Conservation (phyloP, 1,284 basidiomycete genomes). For the Cystobasidium slooffiae region DNA sequence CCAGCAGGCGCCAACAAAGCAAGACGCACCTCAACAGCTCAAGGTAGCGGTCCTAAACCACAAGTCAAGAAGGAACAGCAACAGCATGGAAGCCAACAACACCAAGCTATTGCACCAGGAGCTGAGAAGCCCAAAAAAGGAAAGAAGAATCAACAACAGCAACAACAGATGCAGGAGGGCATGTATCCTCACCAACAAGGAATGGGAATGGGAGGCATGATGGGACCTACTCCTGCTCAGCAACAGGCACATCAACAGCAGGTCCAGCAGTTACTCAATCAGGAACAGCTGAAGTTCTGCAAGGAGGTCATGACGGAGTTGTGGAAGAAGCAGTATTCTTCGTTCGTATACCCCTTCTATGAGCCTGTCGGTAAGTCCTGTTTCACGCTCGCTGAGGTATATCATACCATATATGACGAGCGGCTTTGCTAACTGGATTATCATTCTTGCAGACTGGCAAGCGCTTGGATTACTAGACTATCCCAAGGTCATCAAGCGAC, state of each 20-base stretch:
- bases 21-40: slow-evolving; percentile 23
- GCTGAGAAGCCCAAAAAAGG: slow-evolving; percentile 25
- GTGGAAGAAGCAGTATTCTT: slow-evolving; percentile 75
- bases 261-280: slow-evolving; percentile 26
- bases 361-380: slow-evolving; percentile 79
- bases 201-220: slow-evolving; percentile 12
- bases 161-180: not conserved
- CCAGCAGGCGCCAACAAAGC: slow-evolving; percentile 10
- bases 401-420: too few relatives aligned
- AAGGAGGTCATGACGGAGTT: slow-evolving; percentile 76
- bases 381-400: not conserved
- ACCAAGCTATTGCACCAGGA: not conserved
- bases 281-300: slow-evolving; percentile 84
- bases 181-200: slow-evolving; percentile 24
- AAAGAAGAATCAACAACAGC: slow-evolving; percentile 25
- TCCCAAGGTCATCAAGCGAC: slow-evolving; percentile 84
- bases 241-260: slow-evolving; percentile 32
- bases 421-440: not conserved
- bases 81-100: not conserved
- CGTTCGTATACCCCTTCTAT: slow-evolving; percentile 82
- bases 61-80: slow-evolving; percentile 14
- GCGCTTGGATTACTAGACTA: slow-evolving; percentile 84
- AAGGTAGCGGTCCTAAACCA: slow-evolving; percentile 18
- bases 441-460: slow-evolving; percentile 65
- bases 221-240: slow-evolving; percentile 9